Base-by-base conservation (phyloP, 139 green algal genomes). In the Tetradesmus obliquus region DNA sequence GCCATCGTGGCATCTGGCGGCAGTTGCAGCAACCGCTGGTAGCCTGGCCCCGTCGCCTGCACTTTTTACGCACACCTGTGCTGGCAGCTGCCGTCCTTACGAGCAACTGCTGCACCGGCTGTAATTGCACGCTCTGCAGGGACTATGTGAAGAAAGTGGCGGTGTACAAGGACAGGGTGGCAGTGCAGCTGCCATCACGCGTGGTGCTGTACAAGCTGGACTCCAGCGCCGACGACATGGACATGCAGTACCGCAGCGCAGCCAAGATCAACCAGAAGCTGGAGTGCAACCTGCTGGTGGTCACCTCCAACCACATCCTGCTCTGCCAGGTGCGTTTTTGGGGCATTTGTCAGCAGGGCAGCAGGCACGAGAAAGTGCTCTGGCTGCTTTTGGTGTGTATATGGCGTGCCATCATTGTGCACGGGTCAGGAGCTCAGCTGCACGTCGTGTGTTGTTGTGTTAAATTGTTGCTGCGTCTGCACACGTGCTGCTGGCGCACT, bases 231-330 rank as follows among this genome's bases (percentile, higher is more conserved):
- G 94, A 95, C 79, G 94, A 94, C 19, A 91, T 92, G 62, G 94
- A 97, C 93, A 97, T 97, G 95, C 93, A 94, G 71, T 96, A 96
- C 87, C 93, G 90, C 76, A 87, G 57, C 55, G 91, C 91, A 51
- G 93, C 95, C 51, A 96, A 96, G 86, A 98, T 98, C 72, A 80
- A 96, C 55, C 91, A 96, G 86, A 95, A 95, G 91, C 93, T 97
- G 12, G 95, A 98, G 17, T 99, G 97, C 96, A 97, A 98, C 93
- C 93, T 98, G 91, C 94, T 99, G 90, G 95, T 98, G n/a, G 94
- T 98, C 1, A 97, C 96, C 19, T 93, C 84, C 20, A 82, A 92
- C 45, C 96, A 98, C 93, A 91, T 98, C 81, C 94, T 97, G 55
- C 95, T 98, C 58, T 98, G 96, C 90, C 95, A 97, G 94, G 94